These are phyloP conservation scores for Acacia confusa DNA, from an alignment of 306 rosid genomes.

Conservation along the genomic window DNA sequence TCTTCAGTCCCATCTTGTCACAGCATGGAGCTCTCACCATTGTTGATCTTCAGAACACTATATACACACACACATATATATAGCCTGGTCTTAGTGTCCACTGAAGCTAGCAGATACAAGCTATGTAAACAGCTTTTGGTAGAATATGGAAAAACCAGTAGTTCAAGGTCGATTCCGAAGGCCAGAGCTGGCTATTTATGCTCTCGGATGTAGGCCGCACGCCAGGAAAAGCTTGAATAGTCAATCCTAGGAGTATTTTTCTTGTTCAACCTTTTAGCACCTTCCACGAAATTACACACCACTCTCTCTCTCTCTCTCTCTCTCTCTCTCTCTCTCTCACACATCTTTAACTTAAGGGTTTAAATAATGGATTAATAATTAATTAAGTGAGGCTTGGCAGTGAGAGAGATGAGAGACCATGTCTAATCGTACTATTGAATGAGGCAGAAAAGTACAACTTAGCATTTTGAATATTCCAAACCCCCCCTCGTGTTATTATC, in stretches of 20 bases:
- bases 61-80: too few species aligned
- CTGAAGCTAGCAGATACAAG: not conserved
- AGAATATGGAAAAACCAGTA: not conserved
- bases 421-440: not conserved
- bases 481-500: not conserved
- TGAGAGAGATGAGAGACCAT: not conserved
- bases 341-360: not conserved
- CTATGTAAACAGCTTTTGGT: not conserved
- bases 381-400: not conserved
- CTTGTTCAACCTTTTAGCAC: slow-evolving; percentile 37
- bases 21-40: slow-evolving; percentile 99
- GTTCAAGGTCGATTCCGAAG: slow-evolving; percentile 31
- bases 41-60: not conserved
- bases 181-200: slow-evolving; percentile 47
- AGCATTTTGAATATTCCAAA: not conserved
- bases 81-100: slow-evolving; percentile 10
- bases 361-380: not conserved
- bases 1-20: slow-evolving; percentile 88
- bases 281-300: slow-evolving; percentile 41
- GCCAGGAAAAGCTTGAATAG: slow-evolving; percentile 24
- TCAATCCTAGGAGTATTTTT: slow-evolving; percentile 24
- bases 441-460: not conserved
- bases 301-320: not conserved
- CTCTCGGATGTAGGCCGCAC: slow-evolving; percentile 25
- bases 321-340: not conserved